phyloP scores from a whole-genome alignment of 768 basidiomycete species.

The Tephrocybe sp. region DNA sequence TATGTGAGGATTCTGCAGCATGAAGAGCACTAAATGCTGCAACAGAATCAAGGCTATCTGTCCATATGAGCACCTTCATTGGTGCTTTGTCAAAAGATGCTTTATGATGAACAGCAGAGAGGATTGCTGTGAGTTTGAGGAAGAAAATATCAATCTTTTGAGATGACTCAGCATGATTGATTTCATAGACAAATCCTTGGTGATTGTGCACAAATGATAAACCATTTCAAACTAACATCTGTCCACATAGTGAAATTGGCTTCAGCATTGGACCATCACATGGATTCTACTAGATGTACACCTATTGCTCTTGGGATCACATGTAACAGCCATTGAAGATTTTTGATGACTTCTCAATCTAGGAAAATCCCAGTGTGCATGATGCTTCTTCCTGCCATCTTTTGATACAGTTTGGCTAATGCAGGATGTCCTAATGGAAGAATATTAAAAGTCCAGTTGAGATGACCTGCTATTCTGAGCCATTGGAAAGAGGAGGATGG shows the following conservation, averaged over 20 bases:
- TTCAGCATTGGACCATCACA: neutral
- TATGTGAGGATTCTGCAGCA: no score
- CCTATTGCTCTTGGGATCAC: constrained; percentile 7
- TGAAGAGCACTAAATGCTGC: no score
- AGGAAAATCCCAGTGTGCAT: neutral
- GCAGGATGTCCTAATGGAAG: constrained; percentile 16
- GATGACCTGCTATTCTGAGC: constrained; percentile 27
- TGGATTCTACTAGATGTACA: neutral
- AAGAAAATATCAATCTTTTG: neutral
- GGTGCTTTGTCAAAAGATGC: neutral
- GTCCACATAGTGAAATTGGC: neutral
- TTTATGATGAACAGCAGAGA: neutral
- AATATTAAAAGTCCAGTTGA: constrained; percentile 36
- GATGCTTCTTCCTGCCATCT: constrained; percentile 4
- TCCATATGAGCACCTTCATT: neutral
- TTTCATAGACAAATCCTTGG: neutral
- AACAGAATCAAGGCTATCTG: neutral
- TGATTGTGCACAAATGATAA: neutral
- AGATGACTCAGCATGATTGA: neutral
- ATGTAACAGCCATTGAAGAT: constrained; percentile 1
- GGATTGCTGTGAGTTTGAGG: neutral
- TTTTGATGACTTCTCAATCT: neutral
- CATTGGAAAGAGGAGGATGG: constrained; percentile 16
- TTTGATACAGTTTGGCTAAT: constrained; percentile 17
- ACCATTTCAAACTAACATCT: neutral